Evolutionary conservation across 2,329 filamentous ascomycete genomes (phyloP).

Genomic region (Cercospora janseana): DNA sequence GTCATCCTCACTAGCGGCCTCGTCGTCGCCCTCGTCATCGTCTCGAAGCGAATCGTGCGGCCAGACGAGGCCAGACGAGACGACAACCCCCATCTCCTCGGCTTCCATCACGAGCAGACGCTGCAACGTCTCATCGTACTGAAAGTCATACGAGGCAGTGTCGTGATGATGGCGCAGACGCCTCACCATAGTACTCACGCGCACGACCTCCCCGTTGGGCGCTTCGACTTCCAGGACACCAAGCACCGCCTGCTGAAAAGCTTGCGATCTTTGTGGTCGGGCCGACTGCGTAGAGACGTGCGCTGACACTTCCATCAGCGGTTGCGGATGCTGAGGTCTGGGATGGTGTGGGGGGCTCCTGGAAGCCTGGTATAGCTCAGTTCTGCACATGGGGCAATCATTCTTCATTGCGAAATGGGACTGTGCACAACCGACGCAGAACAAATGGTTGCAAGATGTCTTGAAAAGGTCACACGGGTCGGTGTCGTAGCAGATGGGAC

Average conservation of each 20-base stretch:
- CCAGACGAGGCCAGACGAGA: not conserved
- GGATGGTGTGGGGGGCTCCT: too few relatives aligned
- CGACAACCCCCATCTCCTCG: not conserved
- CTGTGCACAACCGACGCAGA: not conserved
- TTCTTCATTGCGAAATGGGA: not conserved
- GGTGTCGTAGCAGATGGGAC: slow-evolving; percentile 1
- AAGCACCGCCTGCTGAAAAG: not conserved
- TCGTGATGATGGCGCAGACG: not conserved
- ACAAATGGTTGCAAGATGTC: not conserved
- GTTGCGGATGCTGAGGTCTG: not conserved
- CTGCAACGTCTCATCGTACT: not conserved
- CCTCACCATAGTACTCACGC: not conserved
- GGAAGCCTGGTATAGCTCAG: not conserved
- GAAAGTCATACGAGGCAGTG: not conserved
- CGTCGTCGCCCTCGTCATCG: not conserved
- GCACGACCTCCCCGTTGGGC: not conserved
- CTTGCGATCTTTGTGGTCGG: not conserved
- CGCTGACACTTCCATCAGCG: not conserved
- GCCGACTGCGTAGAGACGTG: not conserved
- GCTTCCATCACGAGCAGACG: not conserved
- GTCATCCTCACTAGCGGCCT: not conserved
- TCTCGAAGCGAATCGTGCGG: too few relatives aligned
- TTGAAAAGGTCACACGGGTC: not conserved
- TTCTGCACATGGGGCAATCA: not conserved
- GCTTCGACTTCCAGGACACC: not conserved